Evolutionary conservation across 345 rosid species (phyloP).

Genomic region (Salix brachista): DNA sequence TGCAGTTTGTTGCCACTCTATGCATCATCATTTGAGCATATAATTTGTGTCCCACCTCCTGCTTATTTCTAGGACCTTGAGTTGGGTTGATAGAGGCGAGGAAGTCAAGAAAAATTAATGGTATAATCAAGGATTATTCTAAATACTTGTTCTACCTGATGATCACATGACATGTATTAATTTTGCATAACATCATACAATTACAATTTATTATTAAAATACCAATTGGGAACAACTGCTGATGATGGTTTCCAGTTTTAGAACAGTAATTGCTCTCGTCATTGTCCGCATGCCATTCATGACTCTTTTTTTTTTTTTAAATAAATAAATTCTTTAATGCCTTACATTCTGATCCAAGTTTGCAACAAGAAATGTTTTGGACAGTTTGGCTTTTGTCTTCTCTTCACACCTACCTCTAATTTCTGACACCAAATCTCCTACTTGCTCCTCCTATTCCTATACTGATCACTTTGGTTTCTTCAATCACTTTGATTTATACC

Average conservation of each 20-base stretch:
- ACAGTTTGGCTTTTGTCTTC: conserved; percentile 29
- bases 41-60: not conserved
- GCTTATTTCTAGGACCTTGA: not conserved
- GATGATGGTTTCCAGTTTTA: conserved; percentile 13
- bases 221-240: not conserved
- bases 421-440: not conserved
- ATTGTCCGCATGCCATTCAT: conserved; percentile 13
- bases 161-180: not conserved
- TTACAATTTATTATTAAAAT: not conserved
- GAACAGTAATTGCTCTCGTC: conserved; percentile 12
- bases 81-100: conserved; percentile 12
- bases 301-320: not conserved
- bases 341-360: conserved; percentile 7
- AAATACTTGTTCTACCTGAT: not conserved
- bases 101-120: not conserved
- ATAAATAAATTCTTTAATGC: not conserved
- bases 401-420: conserved; percentile 8
- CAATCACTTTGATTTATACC: not conserved
- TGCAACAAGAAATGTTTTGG: conserved; percentile 23
- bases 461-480: not conserved
- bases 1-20: conserved; percentile 8
- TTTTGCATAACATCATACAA: not conserved
- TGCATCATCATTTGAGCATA: not conserved
- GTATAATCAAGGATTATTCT: conserved; percentile 18
- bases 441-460: not conserved